Evolutionary conservation across 306 rosid species (phyloP), one percentile per base, ranked within the genome.

Genomic region (Inga laurina): DNA sequence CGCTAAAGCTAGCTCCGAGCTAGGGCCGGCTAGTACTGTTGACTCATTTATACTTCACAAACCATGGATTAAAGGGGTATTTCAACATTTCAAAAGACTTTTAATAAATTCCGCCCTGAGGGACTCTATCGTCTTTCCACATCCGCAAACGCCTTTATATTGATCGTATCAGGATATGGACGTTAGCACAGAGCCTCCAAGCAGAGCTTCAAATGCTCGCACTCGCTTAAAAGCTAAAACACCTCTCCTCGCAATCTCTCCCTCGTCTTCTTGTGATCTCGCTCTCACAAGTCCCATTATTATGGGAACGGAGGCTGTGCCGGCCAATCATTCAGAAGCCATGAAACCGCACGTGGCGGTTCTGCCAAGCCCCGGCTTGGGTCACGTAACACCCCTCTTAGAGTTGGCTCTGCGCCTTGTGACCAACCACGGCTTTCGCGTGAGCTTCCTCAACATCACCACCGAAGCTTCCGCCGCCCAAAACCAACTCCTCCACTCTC

Each of bases 401-500:
- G 84, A 82, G 84, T 16, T 90, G 1, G 77, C 90, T 3, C 83
- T 81, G 22, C 69, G 72, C 51, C 89, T 90, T 2, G 91, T 82
- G 11, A 61, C 18, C 49, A 65, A 79, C 51, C 90, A 88, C 9
- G 71, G 57, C 45, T 49, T 71, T 51, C 83, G n/a, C 14, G 89
- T 85, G 10, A 87, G 83, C 81, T 90, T 90, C 84, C 83, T 90
- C 54, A 81, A 88, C 79, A 77, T 90, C 85, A 85, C 93, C 79
- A 77, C 91, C 76, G 88, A 87, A 45, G 84, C 88, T 34, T 88
- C 91, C 72, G 59, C 84, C 0, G 89, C 84, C 4, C 89, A 90
- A 73, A 79, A 52, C 65, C 57, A 62, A 2, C 89, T 90, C 3
- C 79, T 90, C 15, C 84, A 79, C 74, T 75, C 90, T 0, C 69